A percentile compares a stretch with the other conserved stretches of the same genome.
These are phyloP conservation scores for Citrus sp. DNA, from an alignment of 345 rosid species.

Conservation along the genomic window DNA sequence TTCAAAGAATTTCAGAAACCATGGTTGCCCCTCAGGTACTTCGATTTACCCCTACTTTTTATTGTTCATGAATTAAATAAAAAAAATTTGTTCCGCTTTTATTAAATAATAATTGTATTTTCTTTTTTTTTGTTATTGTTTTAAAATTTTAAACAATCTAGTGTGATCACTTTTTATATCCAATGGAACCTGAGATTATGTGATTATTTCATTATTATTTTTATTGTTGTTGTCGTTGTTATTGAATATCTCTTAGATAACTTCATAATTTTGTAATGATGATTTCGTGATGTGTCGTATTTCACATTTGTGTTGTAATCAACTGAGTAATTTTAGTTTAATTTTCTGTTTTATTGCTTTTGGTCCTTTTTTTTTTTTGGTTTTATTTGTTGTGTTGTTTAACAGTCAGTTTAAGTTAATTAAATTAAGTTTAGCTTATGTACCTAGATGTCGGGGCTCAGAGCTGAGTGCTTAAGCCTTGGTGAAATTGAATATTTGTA, in stretches of 20 bases:
- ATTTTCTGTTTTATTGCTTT: background rate
- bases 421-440: background rate
- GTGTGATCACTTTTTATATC: background rate
- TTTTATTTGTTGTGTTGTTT: background rate
- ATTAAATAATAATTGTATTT: background rate
- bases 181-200: background rate
- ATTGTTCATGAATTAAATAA: background rate
- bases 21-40: slow-evolving; percentile 17
- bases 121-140: background rate
- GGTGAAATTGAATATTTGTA: background rate
- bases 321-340: background rate
- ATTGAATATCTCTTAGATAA: background rate
- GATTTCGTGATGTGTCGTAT: background rate
- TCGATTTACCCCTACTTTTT: background rate
- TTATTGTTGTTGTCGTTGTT: background rate
- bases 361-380: background rate
- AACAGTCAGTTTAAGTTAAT: background rate
- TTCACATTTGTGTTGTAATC: background rate
- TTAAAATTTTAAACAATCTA: background rate
- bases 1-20: background rate
- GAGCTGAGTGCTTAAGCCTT: background rate
- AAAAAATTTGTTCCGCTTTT: background rate
- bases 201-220: background rate
- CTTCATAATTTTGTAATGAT: background rate
- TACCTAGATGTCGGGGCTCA: background rate